Percentiles rank a stretch among this genome's conserved stretches.
Evolutionary conservation across 805 yeast genomes (phyloP).

Genomic region (Ogataea sp.): DNA sequence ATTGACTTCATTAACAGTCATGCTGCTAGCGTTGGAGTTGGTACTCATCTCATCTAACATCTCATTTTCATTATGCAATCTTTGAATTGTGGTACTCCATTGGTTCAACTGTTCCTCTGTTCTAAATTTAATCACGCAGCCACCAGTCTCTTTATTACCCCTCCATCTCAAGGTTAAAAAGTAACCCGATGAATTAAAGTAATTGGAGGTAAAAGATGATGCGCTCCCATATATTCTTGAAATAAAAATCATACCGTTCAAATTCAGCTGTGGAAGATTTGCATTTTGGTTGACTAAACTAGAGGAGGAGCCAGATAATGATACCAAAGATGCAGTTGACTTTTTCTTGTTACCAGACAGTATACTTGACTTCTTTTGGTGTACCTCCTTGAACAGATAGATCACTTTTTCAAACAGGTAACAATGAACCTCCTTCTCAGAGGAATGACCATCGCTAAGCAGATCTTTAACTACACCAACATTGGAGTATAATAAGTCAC

Average conservation of each 20-base stretch:
- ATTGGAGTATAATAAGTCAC: constrained; percentile 75
- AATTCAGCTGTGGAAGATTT: constrained; percentile 10
- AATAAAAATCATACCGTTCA: constrained; percentile 24
- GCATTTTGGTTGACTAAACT: background rate
- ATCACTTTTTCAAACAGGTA: constrained; percentile 71
- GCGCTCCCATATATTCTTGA: constrained; percentile 18
- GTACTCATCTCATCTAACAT: constrained; percentile 8
- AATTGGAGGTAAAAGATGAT: constrained; percentile 22
- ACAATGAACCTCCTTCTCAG: constrained; percentile 82
- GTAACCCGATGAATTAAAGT: constrained; percentile 35
- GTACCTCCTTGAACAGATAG: constrained; percentile 55
- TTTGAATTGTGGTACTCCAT: constrained; percentile 68
- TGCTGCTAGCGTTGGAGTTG: no score
- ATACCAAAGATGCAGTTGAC: constrained; percentile 35
- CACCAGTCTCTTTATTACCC: constrained; percentile 82
- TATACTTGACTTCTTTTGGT: constrained; percentile 38
- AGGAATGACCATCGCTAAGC: constrained; percentile 40
- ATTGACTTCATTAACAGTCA: no score
- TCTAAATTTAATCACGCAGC: constrained; percentile 72
- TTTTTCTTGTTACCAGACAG: constrained; percentile 41
- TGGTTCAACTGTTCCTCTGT: constrained; percentile 77
- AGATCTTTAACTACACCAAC: constrained; percentile 59
- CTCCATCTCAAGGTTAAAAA: constrained; percentile 67
- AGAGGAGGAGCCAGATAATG: constrained; percentile 8
- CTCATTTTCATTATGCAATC: constrained; percentile 27